A percentile compares a stretch with the other conserved stretches of the same genome.
phyloP scores from a whole-genome alignment of 805 yeast genomes.

The Starmerella davenportii region DNA sequence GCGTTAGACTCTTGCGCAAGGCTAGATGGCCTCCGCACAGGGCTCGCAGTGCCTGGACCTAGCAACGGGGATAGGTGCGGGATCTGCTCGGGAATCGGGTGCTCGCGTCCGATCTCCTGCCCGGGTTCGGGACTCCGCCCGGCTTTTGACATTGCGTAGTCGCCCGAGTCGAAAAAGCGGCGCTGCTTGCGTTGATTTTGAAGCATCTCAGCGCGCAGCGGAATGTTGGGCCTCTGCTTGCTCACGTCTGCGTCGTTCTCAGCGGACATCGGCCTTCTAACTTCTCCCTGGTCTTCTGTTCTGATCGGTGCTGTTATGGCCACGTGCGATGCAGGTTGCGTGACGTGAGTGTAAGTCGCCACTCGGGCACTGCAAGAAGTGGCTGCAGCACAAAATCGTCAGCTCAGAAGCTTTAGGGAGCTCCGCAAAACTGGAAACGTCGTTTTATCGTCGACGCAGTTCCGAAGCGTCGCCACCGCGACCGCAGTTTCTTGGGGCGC shows the following conservation, averaged over 20 bases:
- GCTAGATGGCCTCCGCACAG: slow-evolving; percentile 17
- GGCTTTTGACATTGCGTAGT: slow-evolving; percentile 57
- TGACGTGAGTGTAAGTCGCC: no score
- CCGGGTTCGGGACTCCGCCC: slow-evolving; percentile 19
- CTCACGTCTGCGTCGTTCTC: slow-evolving; percentile 1
- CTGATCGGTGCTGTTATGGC: no score
- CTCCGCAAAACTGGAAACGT: no score
- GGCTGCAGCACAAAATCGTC: no score
- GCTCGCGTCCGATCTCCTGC: slow-evolving; percentile 17
- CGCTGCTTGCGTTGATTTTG: slow-evolving; percentile 40
- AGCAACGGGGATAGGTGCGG: slow-evolving; percentile 16
- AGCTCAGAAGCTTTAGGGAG: no score
- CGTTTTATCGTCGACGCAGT: no score
- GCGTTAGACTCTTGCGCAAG: slow-evolving; percentile 11
- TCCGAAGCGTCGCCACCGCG: no score
- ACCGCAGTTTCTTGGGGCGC: no score
- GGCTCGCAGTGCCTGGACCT: slow-evolving; percentile 12
- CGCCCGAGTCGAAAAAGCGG: slow-evolving; percentile 84
- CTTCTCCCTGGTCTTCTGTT: no score
- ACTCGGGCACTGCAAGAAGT: no score
- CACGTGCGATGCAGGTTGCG: no score
- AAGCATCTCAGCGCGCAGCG: slow-evolving; percentile 18
- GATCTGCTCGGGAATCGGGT: slow-evolving; percentile 18
- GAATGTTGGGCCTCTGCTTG: slow-evolving; percentile 10
- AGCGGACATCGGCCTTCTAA: background rate